Conservation (phyloP, 148 eudicot species). For the Fallopia convolvulus region DNA sequence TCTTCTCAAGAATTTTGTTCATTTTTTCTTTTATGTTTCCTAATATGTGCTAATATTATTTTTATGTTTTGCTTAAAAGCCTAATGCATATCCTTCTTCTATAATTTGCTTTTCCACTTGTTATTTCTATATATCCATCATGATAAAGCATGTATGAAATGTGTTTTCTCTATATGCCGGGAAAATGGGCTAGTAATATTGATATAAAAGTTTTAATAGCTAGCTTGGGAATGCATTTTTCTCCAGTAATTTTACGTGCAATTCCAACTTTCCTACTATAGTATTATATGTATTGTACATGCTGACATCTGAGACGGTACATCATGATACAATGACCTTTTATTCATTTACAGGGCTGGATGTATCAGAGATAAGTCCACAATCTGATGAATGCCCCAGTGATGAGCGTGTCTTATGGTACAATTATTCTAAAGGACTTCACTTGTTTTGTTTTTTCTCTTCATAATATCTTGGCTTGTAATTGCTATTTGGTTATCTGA, state of each 20-base stretch:
- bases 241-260: neutral
- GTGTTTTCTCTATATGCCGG: neutral
- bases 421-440: neutral
- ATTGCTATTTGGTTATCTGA: neutral
- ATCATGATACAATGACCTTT: neutral
- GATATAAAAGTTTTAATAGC: neutral
- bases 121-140: neutral
- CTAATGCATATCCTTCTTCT: neutral
- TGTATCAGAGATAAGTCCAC: conserved; percentile 20
- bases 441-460: neutral
- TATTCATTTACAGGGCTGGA: conserved; percentile 22
- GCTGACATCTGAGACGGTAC: neutral
- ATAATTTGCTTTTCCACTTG: neutral
- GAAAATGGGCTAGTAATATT: neutral
- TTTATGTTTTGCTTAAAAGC: neutral
- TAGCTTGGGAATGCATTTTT: neutral
- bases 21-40: neutral
- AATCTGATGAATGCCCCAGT: conserved; percentile 8
- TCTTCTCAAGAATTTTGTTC: neutral
- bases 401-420: conserved; percentile 39
- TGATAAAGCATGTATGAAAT: neutral
- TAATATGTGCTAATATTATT: neutral
- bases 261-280: neutral
- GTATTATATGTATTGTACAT: neutral
- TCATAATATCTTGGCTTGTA: neutral